A percentile compares a stretch with the other conserved stretches of the same genome.
Conservation (phyloP, 2,329 filamentous ascomycete species). For the Neurospora sp. region DNA sequence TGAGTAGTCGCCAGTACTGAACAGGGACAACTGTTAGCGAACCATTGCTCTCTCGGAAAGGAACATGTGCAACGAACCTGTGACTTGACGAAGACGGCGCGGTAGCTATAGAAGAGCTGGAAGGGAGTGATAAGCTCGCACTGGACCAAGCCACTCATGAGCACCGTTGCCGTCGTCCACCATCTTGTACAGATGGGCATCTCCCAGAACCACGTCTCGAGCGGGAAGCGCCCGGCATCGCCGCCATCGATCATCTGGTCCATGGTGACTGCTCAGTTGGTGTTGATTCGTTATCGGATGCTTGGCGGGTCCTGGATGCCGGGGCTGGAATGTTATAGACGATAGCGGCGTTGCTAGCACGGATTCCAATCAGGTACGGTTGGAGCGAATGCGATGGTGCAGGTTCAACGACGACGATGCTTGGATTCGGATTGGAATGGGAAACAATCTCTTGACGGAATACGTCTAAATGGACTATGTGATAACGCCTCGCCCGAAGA, state of each 20-base stretch:
- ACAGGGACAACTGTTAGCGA: conserved; percentile 6
- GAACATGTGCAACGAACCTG: conserved; percentile 52
- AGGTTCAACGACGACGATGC: not conserved
- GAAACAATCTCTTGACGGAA: not conserved
- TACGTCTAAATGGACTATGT: not conserved
- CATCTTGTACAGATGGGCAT: conserved; percentile 93
- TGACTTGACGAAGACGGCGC: conserved; percentile 81
- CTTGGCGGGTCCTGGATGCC: not conserved
- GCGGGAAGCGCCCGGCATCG: conserved; percentile 58
- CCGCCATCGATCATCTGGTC: conserved; percentile 42
- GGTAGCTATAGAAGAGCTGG: conserved; percentile 94
- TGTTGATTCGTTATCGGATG: not conserved
- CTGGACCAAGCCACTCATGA: conserved; percentile 82
- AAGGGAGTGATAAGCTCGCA: conserved; percentile 88
- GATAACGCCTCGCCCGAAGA: not conserved
- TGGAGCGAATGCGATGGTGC: not conserved
- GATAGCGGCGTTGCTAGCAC: not conserved
- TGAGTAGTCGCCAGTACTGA: conserved; percentile 93
- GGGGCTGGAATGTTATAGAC: not conserved
- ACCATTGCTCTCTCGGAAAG: not conserved
- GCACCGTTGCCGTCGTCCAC: conserved; percentile 91
- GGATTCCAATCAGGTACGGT: not conserved
- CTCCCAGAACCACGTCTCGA: conserved; percentile 98
- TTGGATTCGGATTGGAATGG: not conserved
- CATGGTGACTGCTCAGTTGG: conserved; percentile 27